Evolutionary conservation across 1,284 basidiomycete genomes (phyloP).

Genomic region (Trichosporon ovoides): DNA sequence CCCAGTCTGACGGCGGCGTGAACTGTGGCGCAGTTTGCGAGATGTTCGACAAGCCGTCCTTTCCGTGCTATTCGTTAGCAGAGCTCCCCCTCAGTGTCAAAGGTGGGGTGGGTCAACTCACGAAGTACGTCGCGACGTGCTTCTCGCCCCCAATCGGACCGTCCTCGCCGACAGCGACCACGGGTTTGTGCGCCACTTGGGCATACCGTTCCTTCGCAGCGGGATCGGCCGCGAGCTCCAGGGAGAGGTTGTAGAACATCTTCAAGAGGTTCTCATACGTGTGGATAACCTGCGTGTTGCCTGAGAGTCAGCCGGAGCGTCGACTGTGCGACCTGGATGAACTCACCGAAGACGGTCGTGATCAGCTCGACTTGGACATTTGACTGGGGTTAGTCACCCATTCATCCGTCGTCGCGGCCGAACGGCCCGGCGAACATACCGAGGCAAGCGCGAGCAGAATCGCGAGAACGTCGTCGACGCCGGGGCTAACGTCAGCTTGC

Average conservation of each 20-base stretch:
- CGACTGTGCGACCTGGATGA: neutral
- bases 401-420: conserved; percentile 7
- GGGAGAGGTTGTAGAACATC: conserved; percentile 64
- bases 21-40: conserved; percentile 69
- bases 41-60: conserved; percentile 76
- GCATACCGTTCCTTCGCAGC: conserved; percentile 58
- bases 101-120: conserved; percentile 31
- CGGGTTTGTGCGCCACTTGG: conserved; percentile 57
- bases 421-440: conserved; percentile 21
- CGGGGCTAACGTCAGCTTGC: conserved; percentile 45
- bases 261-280: conserved; percentile 65
- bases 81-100: too few species aligned
- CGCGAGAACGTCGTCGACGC: conserved; percentile 85
- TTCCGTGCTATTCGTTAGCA: conserved; percentile 49
- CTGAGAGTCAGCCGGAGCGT: conserved; percentile 41
- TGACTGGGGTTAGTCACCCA: conserved; percentile 41
- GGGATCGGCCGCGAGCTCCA: conserved; percentile 61
- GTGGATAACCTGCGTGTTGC: conserved; percentile 61
- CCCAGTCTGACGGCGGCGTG: conserved; percentile 45
- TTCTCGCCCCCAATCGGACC: conserved; percentile 69
- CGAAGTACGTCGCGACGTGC: conserved; percentile 79
- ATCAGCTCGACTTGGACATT: conserved; percentile 64
- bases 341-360: conserved; percentile 68
- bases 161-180: conserved; percentile 63
- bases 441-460: conserved; percentile 48